Percentiles rank a stretch among this genome's conserved stretches.
These are phyloP conservation scores for Ustilago curta DNA, from an alignment of 1,284 basidiomycete species.

Conservation along the genomic window DNA sequence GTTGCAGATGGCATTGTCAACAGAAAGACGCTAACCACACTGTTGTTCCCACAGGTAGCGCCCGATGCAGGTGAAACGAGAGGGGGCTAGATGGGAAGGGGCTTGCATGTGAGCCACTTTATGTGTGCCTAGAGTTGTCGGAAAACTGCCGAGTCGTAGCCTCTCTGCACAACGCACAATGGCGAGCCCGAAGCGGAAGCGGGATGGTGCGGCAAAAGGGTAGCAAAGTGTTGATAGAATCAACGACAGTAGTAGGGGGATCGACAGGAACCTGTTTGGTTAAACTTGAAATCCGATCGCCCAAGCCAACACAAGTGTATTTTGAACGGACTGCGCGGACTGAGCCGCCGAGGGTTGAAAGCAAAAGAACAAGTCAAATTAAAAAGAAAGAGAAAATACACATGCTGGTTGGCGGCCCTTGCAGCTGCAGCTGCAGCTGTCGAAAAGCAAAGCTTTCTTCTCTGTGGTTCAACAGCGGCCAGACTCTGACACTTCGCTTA, in stretches of 20 bases:
- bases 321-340: not conserved
- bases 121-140: not conserved
- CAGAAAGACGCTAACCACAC: no score
- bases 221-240: no score
- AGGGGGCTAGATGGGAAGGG: not conserved
- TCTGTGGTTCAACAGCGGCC: not conserved
- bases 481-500: not conserved
- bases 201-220: no score
- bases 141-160: not conserved
- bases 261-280: no score
- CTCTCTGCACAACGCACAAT: not conserved
- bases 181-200: not conserved
- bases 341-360: no score
- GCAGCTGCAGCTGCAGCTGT: slow-evolving; percentile 4
- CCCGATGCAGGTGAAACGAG: no score
- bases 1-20: no score
- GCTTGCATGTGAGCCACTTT: slow-evolving; percentile 4
- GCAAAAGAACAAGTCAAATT: no score
- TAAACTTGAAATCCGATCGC: no score
- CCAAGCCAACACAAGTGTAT: not conserved
- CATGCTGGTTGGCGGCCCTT: slow-evolving; percentile 11
- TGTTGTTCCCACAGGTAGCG: no score
- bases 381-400: not conserved
- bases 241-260: no score
- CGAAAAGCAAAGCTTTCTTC: not conserved